Evolutionary conservation across 257 asterid genomes (phyloP).

Genomic region (Knoxia roxburghii): DNA sequence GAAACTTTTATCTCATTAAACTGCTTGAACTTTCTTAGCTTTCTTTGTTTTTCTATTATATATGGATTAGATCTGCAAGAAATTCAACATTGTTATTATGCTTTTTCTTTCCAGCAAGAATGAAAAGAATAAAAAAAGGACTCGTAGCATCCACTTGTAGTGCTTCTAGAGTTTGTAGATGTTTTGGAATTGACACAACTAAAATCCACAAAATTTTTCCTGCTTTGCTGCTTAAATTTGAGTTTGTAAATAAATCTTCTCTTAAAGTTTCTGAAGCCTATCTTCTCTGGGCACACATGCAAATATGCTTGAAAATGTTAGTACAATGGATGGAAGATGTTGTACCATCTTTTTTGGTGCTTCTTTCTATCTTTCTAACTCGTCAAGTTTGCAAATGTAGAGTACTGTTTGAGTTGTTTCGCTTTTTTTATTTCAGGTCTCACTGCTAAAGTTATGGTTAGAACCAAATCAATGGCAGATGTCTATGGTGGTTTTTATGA

Average conservation of each 20-base stretch:
- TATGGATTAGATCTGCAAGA: not conserved
- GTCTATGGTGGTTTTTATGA: slow-evolving; percentile 92
- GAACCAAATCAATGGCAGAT: slow-evolving; percentile 71
- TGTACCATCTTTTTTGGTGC: slow-evolving; percentile 3
- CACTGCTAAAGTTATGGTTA: slow-evolving; percentile 78
- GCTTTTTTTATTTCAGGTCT: slow-evolving; percentile 50
- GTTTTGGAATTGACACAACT: not conserved
- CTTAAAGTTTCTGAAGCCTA: not conserved
- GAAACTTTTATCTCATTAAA: not conserved
- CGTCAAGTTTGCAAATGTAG: not conserved
- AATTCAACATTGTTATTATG: not conserved
- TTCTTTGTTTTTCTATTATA: not conserved
- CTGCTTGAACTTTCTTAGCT: not conserved
- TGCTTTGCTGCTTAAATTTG: not conserved
- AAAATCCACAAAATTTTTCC: not conserved
- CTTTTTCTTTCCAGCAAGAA: not conserved
- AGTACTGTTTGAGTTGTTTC: not conserved
- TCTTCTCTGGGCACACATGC: not conserved
- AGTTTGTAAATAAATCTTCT: not conserved
- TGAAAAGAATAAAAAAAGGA: not conserved
- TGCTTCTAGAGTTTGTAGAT: not conserved
- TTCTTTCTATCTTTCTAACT: not conserved
- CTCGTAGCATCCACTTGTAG: not conserved
- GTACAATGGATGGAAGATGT: not conserved
- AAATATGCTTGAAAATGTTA: not conserved